Evolutionary conservation across 345 rosid species (phyloP).

Genomic region (Sisymbrium altissimum): DNA sequence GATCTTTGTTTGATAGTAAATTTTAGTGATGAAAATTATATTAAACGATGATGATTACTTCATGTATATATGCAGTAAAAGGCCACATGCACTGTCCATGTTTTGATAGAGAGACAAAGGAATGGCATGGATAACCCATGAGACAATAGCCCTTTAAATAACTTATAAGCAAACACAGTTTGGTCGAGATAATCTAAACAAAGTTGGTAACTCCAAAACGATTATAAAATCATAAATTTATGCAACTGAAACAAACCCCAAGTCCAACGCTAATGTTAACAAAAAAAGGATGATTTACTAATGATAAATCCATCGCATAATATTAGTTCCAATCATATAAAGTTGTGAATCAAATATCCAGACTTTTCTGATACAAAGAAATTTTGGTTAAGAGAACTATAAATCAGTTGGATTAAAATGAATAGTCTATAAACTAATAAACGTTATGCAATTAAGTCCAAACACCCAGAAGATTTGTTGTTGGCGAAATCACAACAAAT

Average conservation of each 20-base stretch:
- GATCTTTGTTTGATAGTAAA: slow-evolving; percentile 5
- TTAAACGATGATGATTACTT: not conserved
- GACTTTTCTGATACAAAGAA: not conserved
- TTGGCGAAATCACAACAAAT: slow-evolving; percentile 10
- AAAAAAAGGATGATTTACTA: not conserved
- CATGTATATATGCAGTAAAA: not conserved
- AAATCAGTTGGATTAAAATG: not conserved
- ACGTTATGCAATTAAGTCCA: not conserved
- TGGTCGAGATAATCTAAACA: slow-evolving; percentile 1
- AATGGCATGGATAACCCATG: slow-evolving; percentile 30
- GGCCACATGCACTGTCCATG: slow-evolving; percentile 20
- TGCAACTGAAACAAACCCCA: not conserved
- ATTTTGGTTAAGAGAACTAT: not conserved
- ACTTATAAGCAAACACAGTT: slow-evolving; percentile 4
- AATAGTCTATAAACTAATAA: not conserved
- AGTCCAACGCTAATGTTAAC: not conserved
- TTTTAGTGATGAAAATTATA: not conserved
- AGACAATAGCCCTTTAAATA: slow-evolving; percentile 21
- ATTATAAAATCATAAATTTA: not conserved
- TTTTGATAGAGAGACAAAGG: slow-evolving; percentile 12
- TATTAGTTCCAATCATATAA: not conserved
- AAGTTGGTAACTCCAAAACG: not conserved
- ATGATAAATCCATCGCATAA: not conserved
- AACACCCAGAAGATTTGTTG: not conserved
- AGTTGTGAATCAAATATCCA: not conserved